Evolutionary conservation across 2,329 filamentous ascomycete species (phyloP).

Genomic region (Aspergillus costaricaensis): DNA sequence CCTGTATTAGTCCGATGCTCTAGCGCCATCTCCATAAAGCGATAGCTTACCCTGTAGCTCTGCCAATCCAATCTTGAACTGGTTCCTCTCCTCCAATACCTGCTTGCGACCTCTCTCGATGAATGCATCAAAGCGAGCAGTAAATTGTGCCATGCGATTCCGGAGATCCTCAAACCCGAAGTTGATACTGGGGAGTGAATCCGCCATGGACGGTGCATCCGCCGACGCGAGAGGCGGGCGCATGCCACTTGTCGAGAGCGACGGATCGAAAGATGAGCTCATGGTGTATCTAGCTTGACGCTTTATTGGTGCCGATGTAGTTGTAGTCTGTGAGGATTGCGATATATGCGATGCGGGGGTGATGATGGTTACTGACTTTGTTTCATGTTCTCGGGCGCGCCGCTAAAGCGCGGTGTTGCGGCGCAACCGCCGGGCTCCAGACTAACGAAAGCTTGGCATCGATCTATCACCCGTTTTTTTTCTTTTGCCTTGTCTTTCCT

Average conservation of each 20-base stretch:
- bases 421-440: conserved; percentile 13
- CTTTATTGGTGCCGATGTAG: not conserved
- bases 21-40: not conserved
- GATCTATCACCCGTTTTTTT: conserved; percentile 7
- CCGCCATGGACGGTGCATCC: conserved; percentile 62
- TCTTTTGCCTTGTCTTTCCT: not conserved
- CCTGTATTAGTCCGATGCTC: conserved; percentile 3
- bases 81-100: conserved; percentile 88
- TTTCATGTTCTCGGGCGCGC: not conserved
- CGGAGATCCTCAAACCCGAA: conserved; percentile 96
- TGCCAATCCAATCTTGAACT: conserved; percentile 85
- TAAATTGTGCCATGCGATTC: conserved; percentile 93
- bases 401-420: conserved; percentile 14
- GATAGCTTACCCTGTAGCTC: conserved; percentile 75
- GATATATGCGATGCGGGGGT: not conserved
- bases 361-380: not conserved
- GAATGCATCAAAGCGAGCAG: conserved; percentile 84
- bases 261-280: conserved; percentile 58
- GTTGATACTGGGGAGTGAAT: conserved; percentile 79
- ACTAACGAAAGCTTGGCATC: conserved; percentile 15
- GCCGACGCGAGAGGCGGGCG: conserved; percentile 54
- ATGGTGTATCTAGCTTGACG: conserved; percentile 16
- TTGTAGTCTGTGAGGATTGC: not conserved
- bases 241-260: conserved; percentile 56
- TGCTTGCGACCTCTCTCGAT: conserved; percentile 89